Evolutionary conservation across 163 green algal species (phyloP).

Genomic region (Scenedesmus sp.): DNA sequence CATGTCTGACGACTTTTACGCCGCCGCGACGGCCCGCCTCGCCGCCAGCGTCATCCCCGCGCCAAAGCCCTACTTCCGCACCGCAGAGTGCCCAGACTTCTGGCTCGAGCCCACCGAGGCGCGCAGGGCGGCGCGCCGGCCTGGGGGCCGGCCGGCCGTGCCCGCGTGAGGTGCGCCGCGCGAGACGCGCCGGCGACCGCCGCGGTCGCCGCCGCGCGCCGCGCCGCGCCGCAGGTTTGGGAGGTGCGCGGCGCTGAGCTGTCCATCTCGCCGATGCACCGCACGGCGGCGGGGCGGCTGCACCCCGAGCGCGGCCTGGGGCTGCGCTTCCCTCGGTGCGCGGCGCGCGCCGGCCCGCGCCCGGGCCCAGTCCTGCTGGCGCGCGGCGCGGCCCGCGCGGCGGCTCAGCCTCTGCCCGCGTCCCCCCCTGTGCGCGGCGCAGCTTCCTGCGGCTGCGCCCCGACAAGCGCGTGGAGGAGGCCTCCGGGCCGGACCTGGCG

Average conservation of each 20-base stretch:
- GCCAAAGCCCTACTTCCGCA: constrained; percentile 78
- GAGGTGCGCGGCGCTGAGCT: constrained; percentile 92
- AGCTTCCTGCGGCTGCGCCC: constrained; percentile 66
- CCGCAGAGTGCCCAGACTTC: constrained; percentile 68
- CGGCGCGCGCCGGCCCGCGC: too few species aligned
- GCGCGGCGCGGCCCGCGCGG: too few species aligned
- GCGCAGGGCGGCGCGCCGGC: constrained; percentile 1
- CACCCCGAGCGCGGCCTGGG: constrained; percentile 56
- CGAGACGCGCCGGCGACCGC: too few species aligned
- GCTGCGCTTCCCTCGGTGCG: constrained; percentile 74
- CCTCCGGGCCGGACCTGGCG: constrained; percentile 65
- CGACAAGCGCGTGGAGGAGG: constrained; percentile 77
- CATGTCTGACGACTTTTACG: constrained; percentile 89
- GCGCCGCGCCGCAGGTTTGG: constrained; percentile 57
- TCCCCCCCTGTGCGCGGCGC: constrained; percentile 5
- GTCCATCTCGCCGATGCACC: constrained; percentile 84
- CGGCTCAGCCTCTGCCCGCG: too few species aligned
- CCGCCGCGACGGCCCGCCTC: constrained; percentile 65
- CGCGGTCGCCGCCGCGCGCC: too few species aligned
- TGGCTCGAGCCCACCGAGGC: constrained; percentile 89
- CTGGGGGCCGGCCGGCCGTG: too few species aligned
- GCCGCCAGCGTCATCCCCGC: constrained; percentile 40
- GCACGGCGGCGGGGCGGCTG: constrained; percentile 63
- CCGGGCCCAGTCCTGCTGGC: too few species aligned
- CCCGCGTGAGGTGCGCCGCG: too few species aligned